These are phyloP conservation scores for Pythium phragmitis DNA, from an alignment of 352 stramenopile species.

Conservation along the genomic window DNA sequence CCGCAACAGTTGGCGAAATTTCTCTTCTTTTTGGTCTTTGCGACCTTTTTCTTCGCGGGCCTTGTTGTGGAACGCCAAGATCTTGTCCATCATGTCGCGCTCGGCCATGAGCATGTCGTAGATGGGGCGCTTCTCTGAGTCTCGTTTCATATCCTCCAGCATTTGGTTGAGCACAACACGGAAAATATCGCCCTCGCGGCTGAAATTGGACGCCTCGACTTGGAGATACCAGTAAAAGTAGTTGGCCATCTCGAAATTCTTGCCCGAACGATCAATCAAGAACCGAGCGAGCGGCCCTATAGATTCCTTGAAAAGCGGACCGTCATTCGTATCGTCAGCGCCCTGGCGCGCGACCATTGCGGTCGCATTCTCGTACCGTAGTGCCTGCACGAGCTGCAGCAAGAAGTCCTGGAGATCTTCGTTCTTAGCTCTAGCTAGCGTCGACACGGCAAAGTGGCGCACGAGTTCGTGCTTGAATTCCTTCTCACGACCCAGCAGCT, in stretches of 20 bases:
- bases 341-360: slow-evolving; percentile 21
- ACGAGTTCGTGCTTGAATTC: slow-evolving; percentile 91
- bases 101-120: slow-evolving; percentile 92
- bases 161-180: slow-evolving; percentile 87
- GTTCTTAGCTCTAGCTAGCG: slow-evolving; percentile 93
- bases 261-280: slow-evolving; percentile 92
- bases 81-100: slow-evolving; percentile 93
- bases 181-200: slow-evolving; percentile 77
- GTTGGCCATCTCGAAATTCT: slow-evolving; percentile 96
- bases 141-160: slow-evolving; percentile 92
- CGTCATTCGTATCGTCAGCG: slow-evolving; percentile 53
- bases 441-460: slow-evolving; percentile 96
- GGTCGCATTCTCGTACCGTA: slow-evolving; percentile 87
- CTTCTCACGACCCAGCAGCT: slow-evolving; percentile 92
- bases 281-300: slow-evolving; percentile 90
- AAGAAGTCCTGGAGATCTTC: slow-evolving; percentile 97
- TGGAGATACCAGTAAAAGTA: slow-evolving; percentile 97
- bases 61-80: slow-evolving; percentile 92
- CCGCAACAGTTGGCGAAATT: slow-evolving; percentile 89
- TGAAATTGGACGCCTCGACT: slow-evolving; percentile 73
- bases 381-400: slow-evolving; percentile 97
- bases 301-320: slow-evolving; percentile 42
- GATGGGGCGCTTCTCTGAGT: slow-evolving; percentile 86
- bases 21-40: slow-evolving; percentile 96
- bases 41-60: slow-evolving; percentile 93